These are phyloP conservation scores for Suillus placidus DNA, from an alignment of 768 basidiomycete genomes.

Conservation along the genomic window DNA sequence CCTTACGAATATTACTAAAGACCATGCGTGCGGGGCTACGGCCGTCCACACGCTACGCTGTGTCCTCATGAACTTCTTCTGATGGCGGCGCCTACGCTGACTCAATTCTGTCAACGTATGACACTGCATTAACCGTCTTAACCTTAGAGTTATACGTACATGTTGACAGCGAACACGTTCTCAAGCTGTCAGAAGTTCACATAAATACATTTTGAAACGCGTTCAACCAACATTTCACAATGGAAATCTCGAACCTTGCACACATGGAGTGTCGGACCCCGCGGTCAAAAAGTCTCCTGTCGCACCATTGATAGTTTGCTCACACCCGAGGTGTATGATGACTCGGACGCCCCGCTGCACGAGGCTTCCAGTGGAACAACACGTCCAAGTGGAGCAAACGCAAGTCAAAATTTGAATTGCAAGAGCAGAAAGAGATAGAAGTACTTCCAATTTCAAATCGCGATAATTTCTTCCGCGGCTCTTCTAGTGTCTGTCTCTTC, in stretches of 20 bases:
- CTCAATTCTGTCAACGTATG: neutral
- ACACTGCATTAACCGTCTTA: neutral
- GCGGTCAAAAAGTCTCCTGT: neutral
- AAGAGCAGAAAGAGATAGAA: neutral
- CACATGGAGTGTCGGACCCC: neutral
- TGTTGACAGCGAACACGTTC: neutral
- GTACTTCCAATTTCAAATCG: neutral
- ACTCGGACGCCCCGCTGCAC: neutral
- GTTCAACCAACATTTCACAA: neutral
- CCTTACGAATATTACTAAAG: neutral
- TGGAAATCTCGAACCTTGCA: neutral
- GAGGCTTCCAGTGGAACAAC: neutral
- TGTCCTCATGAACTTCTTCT: neutral
- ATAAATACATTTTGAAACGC: neutral
- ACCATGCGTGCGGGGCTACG: too few species aligned
- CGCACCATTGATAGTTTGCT: neutral
- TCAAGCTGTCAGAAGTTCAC: conserved; percentile 1
- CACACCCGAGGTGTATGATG: neutral
- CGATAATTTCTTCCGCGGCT: neutral
- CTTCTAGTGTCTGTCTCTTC: conserved; percentile 28
- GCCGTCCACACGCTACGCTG: neutral
- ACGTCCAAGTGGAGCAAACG: neutral
- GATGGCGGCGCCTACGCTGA: neutral
- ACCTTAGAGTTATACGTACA: neutral
- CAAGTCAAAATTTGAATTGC: conserved; percentile 8